phyloP scores from a whole-genome alignment of 306 rosid genomes.

The Vachellia collinsii region DNA sequence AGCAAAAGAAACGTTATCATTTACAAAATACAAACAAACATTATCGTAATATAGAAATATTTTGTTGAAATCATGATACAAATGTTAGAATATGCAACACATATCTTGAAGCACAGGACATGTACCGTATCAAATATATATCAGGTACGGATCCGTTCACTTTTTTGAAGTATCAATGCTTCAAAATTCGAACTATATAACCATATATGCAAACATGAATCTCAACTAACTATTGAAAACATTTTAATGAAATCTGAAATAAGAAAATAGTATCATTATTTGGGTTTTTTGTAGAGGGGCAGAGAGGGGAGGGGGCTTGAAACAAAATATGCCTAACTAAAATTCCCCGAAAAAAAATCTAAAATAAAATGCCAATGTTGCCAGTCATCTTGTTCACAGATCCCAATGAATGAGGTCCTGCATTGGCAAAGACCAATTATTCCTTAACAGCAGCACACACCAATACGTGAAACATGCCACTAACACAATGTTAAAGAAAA shows the following conservation, averaged over 20 bases:
- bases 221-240: neutral
- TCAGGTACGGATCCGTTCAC: too few relatives aligned
- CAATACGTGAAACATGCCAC: neutral
- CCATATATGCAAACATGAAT: too few relatives aligned
- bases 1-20: neutral
- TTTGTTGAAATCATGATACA: too few relatives aligned
- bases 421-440: neutral
- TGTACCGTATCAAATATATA: too few relatives aligned
- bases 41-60: too few relatives aligned
- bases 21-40: neutral
- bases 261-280: neutral
- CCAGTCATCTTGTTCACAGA: conserved; percentile 1
- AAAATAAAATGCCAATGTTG: neutral
- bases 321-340: neutral
- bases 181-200: too few relatives aligned
- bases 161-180: too few relatives aligned
- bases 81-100: too few relatives aligned
- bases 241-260: neutral
- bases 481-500: neutral
- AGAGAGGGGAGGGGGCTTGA: neutral
- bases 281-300: neutral
- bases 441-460: neutral
- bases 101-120: too few relatives aligned
- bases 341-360: neutral
- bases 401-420: conserved; percentile 7